Evolutionary conservation across 176 grass and related monocot genomes (phyloP).

Genomic region (Chrysopogon serrulatus): DNA sequence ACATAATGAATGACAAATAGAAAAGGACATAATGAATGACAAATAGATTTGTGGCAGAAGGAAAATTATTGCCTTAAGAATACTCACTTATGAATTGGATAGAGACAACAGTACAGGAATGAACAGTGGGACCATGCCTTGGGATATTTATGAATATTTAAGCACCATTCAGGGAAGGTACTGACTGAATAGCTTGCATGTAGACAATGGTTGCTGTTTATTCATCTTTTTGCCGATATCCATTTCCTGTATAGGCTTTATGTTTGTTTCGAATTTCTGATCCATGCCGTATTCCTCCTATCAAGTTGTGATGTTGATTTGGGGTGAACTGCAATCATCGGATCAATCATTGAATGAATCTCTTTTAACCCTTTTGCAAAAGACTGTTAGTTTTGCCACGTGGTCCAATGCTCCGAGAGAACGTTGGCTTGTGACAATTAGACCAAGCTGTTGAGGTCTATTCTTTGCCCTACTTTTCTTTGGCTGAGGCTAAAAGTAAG

Average conservation of each 20-base stretch:
- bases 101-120: conserved; percentile 12
- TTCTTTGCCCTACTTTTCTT: conserved; percentile 56
- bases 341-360: conserved; percentile 92
- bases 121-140: neutral
- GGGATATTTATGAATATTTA: conserved; percentile 11
- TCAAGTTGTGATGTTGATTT: conserved; percentile 51
- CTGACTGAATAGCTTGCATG: conserved; percentile 15
- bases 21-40: neutral
- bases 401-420: conserved; percentile 34
- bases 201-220: conserved; percentile 11
- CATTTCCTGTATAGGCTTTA: conserved; percentile 29
- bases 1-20: no score
- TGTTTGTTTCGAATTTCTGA: conserved; percentile 47
- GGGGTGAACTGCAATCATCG: conserved; percentile 41
- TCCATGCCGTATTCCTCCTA: conserved; percentile 66
- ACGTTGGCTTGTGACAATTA: conserved; percentile 20
- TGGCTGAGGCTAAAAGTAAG: conserved; percentile 44
- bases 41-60: neutral
- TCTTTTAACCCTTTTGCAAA: conserved; percentile 45
- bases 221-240: conserved; percentile 38
- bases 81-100: neutral
- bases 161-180: conserved; percentile 11
- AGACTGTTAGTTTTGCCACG: conserved; percentile 25
- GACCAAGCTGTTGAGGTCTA: conserved; percentile 31
- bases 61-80: conserved; percentile 2